Percentiles rank a stretch among this genome's conserved stretches.
Conservation (phyloP, 2,329 filamentous ascomycete species). For the Lasiodiplodia gonubiensis region DNA sequence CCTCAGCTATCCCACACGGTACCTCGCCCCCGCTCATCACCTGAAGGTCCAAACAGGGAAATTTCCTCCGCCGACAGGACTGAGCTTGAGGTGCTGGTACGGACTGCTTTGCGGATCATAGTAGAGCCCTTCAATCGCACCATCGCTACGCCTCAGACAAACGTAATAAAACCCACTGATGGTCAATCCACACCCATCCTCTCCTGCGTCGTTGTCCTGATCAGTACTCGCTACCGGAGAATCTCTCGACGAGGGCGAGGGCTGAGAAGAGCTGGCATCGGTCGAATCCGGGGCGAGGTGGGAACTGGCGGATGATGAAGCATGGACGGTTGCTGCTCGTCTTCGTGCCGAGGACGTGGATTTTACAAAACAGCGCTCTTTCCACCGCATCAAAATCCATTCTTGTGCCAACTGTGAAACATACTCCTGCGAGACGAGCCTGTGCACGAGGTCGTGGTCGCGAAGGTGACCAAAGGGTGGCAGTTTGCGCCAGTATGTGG, state of each 20-base stretch:
- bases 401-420: slow-evolving; percentile 49
- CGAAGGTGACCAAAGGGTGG: slow-evolving; percentile 48
- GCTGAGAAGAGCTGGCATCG: neutral
- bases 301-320: slow-evolving; percentile 27
- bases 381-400: slow-evolving; percentile 64
- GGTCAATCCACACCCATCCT: slow-evolving; percentile 52
- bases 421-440: slow-evolving; percentile 50
- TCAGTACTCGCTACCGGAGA: neutral
- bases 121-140: slow-evolving; percentile 58
- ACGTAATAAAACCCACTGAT: slow-evolving; percentile 63
- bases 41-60: slow-evolving; percentile 49
- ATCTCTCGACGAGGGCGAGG: neutral
- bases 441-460: slow-evolving; percentile 51
- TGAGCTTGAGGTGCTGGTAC: slow-evolving; percentile 58
- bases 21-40: slow-evolving; percentile 31
- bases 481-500: slow-evolving; percentile 56
- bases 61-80: slow-evolving; percentile 42
- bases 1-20: slow-evolving; percentile 69
- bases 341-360: slow-evolving; percentile 32
- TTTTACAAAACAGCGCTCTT: slow-evolving; percentile 58
- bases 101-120: slow-evolving; percentile 61
- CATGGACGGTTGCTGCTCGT: slow-evolving; percentile 14
- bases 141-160: slow-evolving; percentile 53
- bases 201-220: slow-evolving; percentile 30
- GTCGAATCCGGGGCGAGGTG: neutral